These are phyloP conservation scores for Alternaria atra DNA, from an alignment of 2,329 filamentous ascomycete genomes.

Conservation along the genomic window DNA sequence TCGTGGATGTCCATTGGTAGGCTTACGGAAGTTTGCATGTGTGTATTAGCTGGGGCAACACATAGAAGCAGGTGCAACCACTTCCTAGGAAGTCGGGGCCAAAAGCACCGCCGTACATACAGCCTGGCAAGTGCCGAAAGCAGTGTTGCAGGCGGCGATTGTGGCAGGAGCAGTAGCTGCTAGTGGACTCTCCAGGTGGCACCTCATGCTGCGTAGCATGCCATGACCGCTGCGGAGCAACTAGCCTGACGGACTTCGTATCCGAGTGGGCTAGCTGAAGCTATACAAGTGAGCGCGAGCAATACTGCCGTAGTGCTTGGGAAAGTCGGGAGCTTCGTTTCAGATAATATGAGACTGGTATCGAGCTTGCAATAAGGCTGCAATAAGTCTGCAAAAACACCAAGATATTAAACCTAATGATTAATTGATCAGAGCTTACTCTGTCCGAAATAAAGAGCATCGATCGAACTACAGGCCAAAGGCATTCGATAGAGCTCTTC, in stretches of 20 bases:
- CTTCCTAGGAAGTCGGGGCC: constrained; percentile 42
- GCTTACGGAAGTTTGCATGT: not conserved
- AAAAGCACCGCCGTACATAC: constrained; percentile 53
- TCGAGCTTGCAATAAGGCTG: not conserved
- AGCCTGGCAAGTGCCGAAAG: constrained; percentile 58
- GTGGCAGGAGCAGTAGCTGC: constrained; percentile 53
- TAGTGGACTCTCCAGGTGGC: constrained; percentile 52
- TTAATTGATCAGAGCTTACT: not conserved
- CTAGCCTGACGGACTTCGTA: constrained; percentile 61
- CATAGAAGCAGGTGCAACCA: not conserved
- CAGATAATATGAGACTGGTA: not conserved
- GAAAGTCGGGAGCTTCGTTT: not conserved
- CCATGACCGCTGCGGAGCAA: constrained; percentile 56
- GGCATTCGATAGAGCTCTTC: not conserved
- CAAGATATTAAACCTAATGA: not conserved
- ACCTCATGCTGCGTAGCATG: constrained; percentile 59
- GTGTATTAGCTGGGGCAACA: not conserved
- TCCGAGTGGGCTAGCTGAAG: constrained; percentile 41
- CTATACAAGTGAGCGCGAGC: constrained; percentile 2
- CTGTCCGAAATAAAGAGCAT: not conserved
- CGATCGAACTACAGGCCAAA: not conserved
- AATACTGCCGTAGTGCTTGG: not conserved
- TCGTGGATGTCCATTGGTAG: not conserved
- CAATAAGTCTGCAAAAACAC: not conserved
- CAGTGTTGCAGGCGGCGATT: constrained; percentile 57